Base-by-base conservation (phyloP, 2,329 filamentous ascomycete species). In the Aspergillus latus region DNA sequence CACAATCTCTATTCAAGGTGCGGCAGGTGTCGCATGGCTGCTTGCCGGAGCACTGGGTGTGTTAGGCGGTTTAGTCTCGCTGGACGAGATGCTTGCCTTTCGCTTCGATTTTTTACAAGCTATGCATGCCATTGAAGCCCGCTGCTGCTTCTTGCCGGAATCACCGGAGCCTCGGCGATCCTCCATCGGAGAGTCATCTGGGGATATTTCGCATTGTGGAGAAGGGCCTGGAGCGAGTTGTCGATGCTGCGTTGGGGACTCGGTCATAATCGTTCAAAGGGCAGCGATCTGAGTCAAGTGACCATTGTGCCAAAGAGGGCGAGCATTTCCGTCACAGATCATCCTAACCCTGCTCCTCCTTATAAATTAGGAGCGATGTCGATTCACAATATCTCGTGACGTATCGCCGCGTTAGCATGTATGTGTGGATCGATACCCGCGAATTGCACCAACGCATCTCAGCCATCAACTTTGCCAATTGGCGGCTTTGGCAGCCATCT, bases 31-130 rank as follows among this genome's bases (percentile, higher is more conserved):
- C 65, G 51, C 74, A 77, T 1, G 74, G 74, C 7, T 68, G 57
- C 6, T 62, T 62, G 10, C 73, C 72, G 13, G 73, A 73, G 59
- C 73, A 76, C 71, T 74, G 49, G 48, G 40, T 15, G 9, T 13
- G 46, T 54, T 37, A 54, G 52, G 8, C 2, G 32, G n/a, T 3
- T 26, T 32, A n/a, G 9, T 11, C 7, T 9, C 4, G 5, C 30
- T 9, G n/a, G 13, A 9, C 15, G 36, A 30, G 29, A 29, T 21
- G 60, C 59, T 52, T 53, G 64, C 72, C 68, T 75, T 75, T 3
- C 72, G 66, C 56, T 75, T 75, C 2, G 72, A 74, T 56, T 74
- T 74, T 46, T 75, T 75, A 59, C 72, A 75, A 2, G 72, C 69
- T 50, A 74, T 46, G 63, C 72, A 75, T 8, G 72, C 72, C 43